phyloP scores from a whole-genome alignment of 805 yeast genomes.

The Lipomyces orientalis region DNA sequence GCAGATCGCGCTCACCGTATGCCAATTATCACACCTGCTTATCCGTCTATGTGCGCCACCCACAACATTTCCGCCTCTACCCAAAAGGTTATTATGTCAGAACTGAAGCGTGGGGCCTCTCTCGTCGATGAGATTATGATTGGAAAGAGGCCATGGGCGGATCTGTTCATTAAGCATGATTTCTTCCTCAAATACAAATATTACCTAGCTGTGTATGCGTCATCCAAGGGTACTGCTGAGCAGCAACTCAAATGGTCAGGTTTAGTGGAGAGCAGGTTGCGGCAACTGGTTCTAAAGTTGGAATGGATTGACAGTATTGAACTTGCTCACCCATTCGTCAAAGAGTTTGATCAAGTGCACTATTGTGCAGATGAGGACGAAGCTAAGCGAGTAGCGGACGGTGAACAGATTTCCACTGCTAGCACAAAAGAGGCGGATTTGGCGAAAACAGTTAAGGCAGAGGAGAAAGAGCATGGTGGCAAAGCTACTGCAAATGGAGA shows the following conservation, averaged over 20 bases:
- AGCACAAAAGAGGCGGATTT: constrained; percentile 39
- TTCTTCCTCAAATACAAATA: constrained; percentile 86
- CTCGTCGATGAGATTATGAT: constrained; percentile 69
- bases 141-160: constrained; percentile 74
- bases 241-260: constrained; percentile 93
- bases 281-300: constrained; percentile 80
- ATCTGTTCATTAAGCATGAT: constrained; percentile 75
- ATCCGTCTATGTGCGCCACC: constrained; percentile 99
- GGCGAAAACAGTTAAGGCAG: constrained; percentile 28
- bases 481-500: constrained; percentile 40
- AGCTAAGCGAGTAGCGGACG: constrained; percentile 60
- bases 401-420: constrained; percentile 55
- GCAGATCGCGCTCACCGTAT: constrained; percentile 88
- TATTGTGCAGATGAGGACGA: constrained; percentile 59
- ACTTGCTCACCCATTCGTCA: constrained; percentile 88
- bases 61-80: constrained; percentile 93
- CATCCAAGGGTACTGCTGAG: constrained; percentile 74
- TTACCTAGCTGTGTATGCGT: constrained; percentile 80
- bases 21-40: constrained; percentile 99
- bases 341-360: constrained; percentile 67
- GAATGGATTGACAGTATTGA: constrained; percentile 77
- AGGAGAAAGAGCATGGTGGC: constrained; percentile 40
- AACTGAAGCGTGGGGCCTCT: constrained; percentile 75
- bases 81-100: constrained; percentile 77
- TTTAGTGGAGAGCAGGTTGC: constrained; percentile 83